A percentile compares a stretch with the other conserved stretches of the same genome.
phyloP scores from a whole-genome alignment of 768 basidiomycete genomes.

The Russula compacta region DNA sequence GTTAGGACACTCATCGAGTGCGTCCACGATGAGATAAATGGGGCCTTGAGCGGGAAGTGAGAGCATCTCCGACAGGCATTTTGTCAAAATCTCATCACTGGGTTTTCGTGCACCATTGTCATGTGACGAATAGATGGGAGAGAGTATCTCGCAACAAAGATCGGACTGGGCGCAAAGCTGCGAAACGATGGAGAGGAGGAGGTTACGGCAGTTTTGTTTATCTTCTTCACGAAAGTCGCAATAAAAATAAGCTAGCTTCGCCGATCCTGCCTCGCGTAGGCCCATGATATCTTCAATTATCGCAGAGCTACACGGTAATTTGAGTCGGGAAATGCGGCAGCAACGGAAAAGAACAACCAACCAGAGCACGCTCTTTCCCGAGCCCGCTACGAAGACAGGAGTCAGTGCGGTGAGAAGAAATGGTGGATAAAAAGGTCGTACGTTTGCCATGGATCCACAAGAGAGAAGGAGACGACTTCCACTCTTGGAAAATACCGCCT shows the following conservation, averaged over 20 bases:
- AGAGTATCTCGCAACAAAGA: not conserved
- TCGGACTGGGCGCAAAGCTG: not conserved
- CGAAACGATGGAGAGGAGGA: not conserved
- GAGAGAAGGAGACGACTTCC: not conserved
- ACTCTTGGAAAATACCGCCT: not conserved
- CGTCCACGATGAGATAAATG: not conserved
- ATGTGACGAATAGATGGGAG: not conserved
- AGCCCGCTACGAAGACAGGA: not conserved
- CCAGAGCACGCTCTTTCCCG: not conserved
- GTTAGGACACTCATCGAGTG: not conserved
- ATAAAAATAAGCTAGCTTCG: not conserved
- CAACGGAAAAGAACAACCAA: not conserved
- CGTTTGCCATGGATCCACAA: not conserved
- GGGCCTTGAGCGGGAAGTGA: not conserved
- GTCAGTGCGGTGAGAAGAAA: not conserved
- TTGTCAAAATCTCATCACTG: not conserved
- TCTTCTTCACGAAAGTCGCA: not conserved
- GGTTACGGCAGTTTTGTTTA: not conserved
- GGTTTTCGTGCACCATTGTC: not conserved
- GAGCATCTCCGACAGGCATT: not conserved
- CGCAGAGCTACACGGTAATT: not conserved
- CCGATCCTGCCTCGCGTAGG: not conserved
- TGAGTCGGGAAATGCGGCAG: not conserved
- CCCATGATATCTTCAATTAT: not conserved
- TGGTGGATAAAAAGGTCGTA: not conserved